Evolutionary conservation across 345 rosid species (phyloP).

Genomic region (Populus davidiana): DNA sequence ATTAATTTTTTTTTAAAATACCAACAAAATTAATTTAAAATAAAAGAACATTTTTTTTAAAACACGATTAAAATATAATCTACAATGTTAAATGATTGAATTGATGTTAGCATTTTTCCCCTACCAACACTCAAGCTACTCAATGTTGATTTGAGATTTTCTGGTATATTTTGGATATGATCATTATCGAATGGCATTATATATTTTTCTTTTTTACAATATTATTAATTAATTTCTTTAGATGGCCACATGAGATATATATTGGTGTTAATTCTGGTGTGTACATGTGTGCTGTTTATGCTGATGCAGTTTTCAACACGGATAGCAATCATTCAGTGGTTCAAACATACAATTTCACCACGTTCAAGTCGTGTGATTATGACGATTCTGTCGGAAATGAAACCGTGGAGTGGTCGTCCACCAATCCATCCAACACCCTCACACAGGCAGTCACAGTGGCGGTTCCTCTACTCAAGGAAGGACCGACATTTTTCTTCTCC

Average conservation of each 20-base stretch:
- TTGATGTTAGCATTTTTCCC: no score
- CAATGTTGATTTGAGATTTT: not conserved
- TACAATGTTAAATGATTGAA: no score
- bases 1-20: no score
- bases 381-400: constrained; percentile 46
- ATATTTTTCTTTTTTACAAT: no score
- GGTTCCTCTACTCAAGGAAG: constrained; percentile 75
- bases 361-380: constrained; percentile 66
- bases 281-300: not conserved
- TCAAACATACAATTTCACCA: constrained; percentile 74
- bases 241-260: not conserved
- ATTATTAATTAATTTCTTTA: no score
- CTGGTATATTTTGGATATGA: no score
- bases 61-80: no score
- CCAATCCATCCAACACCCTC: constrained; percentile 68
- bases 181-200: no score
- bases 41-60: no score
- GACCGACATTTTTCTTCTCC: constrained; percentile 72
- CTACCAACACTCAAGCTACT: no score
- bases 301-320: constrained; percentile 76
- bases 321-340: constrained; percentile 83
- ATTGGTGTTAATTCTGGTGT: not conserved
- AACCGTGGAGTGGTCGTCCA: constrained; percentile 62
- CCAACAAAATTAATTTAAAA: no score
- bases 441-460: constrained; percentile 51